phyloP scores from a whole-genome alignment of 805 yeast genomes.

The Huiozyma sinensis region DNA sequence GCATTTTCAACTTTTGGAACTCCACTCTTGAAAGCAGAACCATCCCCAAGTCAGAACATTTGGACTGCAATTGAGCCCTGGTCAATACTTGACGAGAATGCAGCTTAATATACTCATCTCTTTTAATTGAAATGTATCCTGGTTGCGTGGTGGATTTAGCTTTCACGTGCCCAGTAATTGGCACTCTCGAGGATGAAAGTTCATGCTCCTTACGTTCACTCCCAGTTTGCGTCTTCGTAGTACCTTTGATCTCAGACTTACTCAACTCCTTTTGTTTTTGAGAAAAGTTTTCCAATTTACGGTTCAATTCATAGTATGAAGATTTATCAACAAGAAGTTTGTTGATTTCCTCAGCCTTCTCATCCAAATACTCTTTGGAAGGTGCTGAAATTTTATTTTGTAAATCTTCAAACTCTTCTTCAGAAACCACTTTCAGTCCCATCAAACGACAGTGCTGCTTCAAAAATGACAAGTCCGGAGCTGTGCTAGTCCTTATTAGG shows the following conservation, averaged over 20 bases:
- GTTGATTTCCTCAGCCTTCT: neutral
- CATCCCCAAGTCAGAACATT: conserved; percentile 1
- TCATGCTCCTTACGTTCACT: too few species aligned
- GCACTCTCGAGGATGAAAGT: too few species aligned
- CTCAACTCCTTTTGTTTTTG: too few species aligned
- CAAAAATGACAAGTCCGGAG: conserved; percentile 5
- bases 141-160: too few species aligned
- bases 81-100: neutral
- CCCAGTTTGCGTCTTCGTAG: too few species aligned
- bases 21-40: neutral
- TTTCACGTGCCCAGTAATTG: too few species aligned
- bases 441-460: neutral
- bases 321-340: neutral
- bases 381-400: neutral
- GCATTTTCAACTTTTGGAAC: neutral
- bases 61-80: neutral
- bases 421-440: neutral
- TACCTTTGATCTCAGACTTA: too few species aligned
- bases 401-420: neutral
- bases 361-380: neutral
- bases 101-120: conserved; percentile 1
- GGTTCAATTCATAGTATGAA: neutral
- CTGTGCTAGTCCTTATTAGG: neutral
- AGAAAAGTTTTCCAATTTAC: too few species aligned
- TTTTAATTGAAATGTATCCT: conserved; percentile 1